A percentile compares a stretch with the other conserved stretches of the same genome.
phyloP scores from a whole-genome alignment of 495 filamentous ascomycete species.

The Gamarada debralockiae region DNA sequence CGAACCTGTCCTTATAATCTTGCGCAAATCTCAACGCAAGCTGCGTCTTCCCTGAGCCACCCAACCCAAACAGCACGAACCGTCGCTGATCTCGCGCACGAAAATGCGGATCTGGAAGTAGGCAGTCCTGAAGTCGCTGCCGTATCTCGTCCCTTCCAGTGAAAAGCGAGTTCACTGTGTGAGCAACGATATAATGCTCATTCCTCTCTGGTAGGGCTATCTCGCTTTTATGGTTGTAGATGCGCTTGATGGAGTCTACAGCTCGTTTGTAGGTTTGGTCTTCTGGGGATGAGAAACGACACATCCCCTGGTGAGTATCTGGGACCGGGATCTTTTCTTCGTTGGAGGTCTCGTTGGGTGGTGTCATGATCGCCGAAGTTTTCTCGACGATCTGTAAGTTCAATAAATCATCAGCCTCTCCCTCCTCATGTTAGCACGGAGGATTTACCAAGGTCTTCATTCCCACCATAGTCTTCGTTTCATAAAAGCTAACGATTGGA shows the following conservation, averaged over 20 bases:
- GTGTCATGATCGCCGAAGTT: slow-evolving; percentile 6
- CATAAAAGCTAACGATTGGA: slow-evolving; percentile 15
- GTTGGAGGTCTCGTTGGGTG: not conserved
- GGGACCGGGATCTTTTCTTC: slow-evolving; percentile 20
- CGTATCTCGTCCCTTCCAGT: not conserved
- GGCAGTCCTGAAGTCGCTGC: not conserved
- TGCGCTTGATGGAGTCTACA: too few relatives aligned
- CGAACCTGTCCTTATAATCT: not conserved
- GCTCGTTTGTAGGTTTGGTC: slow-evolving; percentile 11
- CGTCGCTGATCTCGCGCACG: not conserved
- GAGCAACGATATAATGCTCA: not conserved
- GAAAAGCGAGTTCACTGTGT: not conserved
- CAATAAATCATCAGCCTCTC: not conserved
- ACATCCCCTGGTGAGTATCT: slow-evolving; percentile 22
- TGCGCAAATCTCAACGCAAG: slow-evolving; percentile 6
- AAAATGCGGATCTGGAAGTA: not conserved
- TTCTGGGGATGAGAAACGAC: slow-evolving; percentile 20
- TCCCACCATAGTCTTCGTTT: slow-evolving; percentile 3
- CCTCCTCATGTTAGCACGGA: too few relatives aligned
- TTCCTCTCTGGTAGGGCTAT: too few relatives aligned
- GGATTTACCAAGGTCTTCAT: not conserved
- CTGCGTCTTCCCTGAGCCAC: slow-evolving; percentile 17
- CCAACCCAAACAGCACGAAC: not conserved
- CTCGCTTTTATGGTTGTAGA: too few relatives aligned
- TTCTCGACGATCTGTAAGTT: slow-evolving; percentile 1